A percentile compares a stretch with the other conserved stretches of the same genome.
Evolutionary conservation across 129 eudicot genomes (phyloP).

Genomic region (Helianthus annuus): HanXRQr2.0-SUNRISE NC_035447.2:11701381-11701880

Average conservation of each 20-base stretch:
- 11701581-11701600: no score
- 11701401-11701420: no score
- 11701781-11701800: constrained; percentile 34
- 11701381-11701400: no score
- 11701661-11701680: background rate
- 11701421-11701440: no score
- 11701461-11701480: no score
- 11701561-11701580: no score
- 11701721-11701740: constrained; percentile 8
- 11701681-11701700: background rate
- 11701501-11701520: no score
- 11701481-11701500: no score
- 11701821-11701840: constrained; percentile 37
- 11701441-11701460: no score
- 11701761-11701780: constrained; percentile 16
- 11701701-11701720: constrained; percentile 2
- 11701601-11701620: background rate
- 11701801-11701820: constrained; percentile 17
- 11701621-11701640: background rate
- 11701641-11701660: background rate
- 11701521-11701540: no score
- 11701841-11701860: constrained; percentile 18
- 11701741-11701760: constrained; percentile 27
- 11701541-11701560: no score
- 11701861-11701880: constrained; percentile 35